Base-by-base conservation (phyloP, 805 yeast genomes). In the Sugiyamaella chiloensis region DNA sequence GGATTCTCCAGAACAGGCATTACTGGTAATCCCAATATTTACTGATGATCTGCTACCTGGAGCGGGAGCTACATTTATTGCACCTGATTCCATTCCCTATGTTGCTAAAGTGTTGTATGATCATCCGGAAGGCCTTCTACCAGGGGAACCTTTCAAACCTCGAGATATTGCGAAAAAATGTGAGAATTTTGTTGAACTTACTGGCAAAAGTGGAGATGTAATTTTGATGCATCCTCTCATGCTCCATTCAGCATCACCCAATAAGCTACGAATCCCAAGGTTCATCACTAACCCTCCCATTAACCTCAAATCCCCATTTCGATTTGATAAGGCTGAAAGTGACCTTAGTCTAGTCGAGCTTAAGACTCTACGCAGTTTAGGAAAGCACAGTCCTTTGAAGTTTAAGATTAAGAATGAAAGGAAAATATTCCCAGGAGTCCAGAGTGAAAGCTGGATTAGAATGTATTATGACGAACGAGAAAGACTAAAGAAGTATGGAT, bases 171-270 rank as follows among this genome's bases (percentile, higher is more conserved):
- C 36, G 4, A 7, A 19, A 14, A 32, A 47, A 37, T 48, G 52
- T 41, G 46, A 40, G 16, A 42, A 48, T 9, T 49, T 49, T 44
- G 52, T 48, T 26, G 51, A 49, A 40, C 32, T 49, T 14, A 49
- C 52, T 12, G 52, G 42, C 5, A 32, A 45, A 30, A 37, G 45
- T 5, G 52, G 52, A 20, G 52, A 48, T 39, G 52, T 48, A 8
- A 48, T 35, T 16, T 19, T 47, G 11, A 47, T 50, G 30, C 53
- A 50, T 21, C 53, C 53, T 5, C 39, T 47, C 43, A 50, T 50
- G 53, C 44, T 50, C 23, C 53, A 50, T 20, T 24, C 53, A 2
- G 51, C 44, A 7, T 50, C 53, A 4, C 45, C 51, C 16, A 50
- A 50, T 40, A 16, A 40, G n/a, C 17, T 50, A 40, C 30, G 53